A percentile compares a stretch with the other conserved stretches of the same genome.
Evolutionary conservation across 371 early-diverging fungal genomes (phyloP).

Genomic region (Entomophthora muscae): DNA sequence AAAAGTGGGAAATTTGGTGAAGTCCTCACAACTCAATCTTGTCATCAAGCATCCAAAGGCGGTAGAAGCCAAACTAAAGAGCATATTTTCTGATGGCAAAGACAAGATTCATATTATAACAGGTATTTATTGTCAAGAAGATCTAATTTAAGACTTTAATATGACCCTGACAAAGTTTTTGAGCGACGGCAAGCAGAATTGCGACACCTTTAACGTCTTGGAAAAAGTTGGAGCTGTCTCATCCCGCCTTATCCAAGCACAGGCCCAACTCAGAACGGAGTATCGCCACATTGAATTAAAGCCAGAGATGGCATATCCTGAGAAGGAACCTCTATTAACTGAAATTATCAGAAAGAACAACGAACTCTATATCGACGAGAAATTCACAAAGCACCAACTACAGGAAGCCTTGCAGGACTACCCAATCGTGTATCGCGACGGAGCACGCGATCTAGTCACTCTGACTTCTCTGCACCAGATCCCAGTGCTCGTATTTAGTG

Average conservation of each 20-base stretch:
- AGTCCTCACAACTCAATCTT: neutral
- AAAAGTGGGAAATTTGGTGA: too few species aligned
- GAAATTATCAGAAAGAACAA: slow-evolving; percentile 52
- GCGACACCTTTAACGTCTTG: slow-evolving; percentile 38
- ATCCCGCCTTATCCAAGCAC: slow-evolving; percentile 22
- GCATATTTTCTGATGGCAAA: slow-evolving; percentile 26
- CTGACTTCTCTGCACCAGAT: slow-evolving; percentile 16
- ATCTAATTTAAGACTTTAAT: slow-evolving; percentile 35
- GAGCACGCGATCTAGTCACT: slow-evolving; percentile 22
- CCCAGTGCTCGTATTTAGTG: too few species aligned
- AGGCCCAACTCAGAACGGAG: slow-evolving; percentile 26
- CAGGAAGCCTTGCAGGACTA: slow-evolving; percentile 29
- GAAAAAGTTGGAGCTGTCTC: slow-evolving; percentile 20
- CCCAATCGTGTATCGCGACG: slow-evolving; percentile 26
- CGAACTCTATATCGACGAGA: slow-evolving; percentile 22
- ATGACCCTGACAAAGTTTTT: slow-evolving; percentile 53
- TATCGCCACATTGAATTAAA: slow-evolving; percentile 58
- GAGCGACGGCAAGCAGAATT: slow-evolving; percentile 30
- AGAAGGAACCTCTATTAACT: slow-evolving; percentile 46
- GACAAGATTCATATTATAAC: slow-evolving; percentile 32
- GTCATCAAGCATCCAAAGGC: slow-evolving; percentile 1
- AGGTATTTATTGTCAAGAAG: slow-evolving; percentile 18
- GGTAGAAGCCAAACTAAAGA: slow-evolving; percentile 18
- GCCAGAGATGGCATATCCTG: slow-evolving; percentile 22
- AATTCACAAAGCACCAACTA: slow-evolving; percentile 28